phyloP scores from a whole-genome alignment of 2,329 filamentous ascomycete genomes.

The Trichoderma sp. region DNA sequence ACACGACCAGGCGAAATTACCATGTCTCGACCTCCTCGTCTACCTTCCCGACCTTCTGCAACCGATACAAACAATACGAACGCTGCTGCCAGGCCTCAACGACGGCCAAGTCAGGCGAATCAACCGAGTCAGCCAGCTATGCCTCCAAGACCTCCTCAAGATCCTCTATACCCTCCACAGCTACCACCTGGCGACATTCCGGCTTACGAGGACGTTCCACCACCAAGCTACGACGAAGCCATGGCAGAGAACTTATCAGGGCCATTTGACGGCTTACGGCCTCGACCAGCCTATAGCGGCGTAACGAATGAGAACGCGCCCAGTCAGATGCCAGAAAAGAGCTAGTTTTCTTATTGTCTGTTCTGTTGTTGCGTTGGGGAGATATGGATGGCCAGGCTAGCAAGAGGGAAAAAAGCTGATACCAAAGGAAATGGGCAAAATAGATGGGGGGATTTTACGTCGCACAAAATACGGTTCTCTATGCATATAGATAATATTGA shows the following conservation, averaged over 20 bases:
- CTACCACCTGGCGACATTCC: conserved; percentile 44
- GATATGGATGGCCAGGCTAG: background rate
- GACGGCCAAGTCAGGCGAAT: conserved; percentile 24
- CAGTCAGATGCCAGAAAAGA: conserved; percentile 46
- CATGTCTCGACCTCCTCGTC: conserved; percentile 31
- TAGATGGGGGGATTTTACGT: background rate
- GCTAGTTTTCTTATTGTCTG: background rate
- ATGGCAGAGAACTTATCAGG: conserved; percentile 71
- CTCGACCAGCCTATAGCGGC: conserved; percentile 66
- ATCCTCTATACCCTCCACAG: conserved; percentile 59
- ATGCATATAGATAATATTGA: background rate
- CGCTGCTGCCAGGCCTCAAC: conserved; percentile 23
- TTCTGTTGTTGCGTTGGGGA: background rate
- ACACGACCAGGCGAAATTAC: conserved; percentile 41
- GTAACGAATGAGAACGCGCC: conserved; percentile 60
- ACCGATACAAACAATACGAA: conserved; percentile 24
- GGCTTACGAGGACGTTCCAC: conserved; percentile 74
- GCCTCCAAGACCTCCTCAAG: conserved; percentile 35
- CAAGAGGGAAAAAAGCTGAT: background rate
- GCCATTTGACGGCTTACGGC: conserved; percentile 60
- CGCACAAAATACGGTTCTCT: background rate
- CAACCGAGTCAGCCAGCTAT: conserved; percentile 24
- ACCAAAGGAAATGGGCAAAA: background rate
- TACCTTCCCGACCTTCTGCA: conserved; percentile 36
- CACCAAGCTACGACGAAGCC: conserved; percentile 91